These are phyloP conservation scores for Abelmoschus esculentus DNA, from an alignment of 345 rosid genomes.

Conservation along the genomic window DNA sequence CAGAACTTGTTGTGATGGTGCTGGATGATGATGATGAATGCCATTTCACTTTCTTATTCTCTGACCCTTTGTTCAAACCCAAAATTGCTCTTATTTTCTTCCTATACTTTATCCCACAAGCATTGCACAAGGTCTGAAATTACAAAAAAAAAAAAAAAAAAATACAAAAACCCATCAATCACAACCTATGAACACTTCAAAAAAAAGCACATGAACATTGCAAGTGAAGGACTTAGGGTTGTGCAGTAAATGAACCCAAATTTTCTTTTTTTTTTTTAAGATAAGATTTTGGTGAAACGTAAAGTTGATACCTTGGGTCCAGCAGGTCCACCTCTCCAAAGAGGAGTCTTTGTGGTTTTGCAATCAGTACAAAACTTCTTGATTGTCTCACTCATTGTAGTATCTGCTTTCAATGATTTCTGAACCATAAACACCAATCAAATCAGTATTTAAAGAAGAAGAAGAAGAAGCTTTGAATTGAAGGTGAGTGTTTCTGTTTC, in stretches of 20 bases:
- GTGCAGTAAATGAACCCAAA: too few relatives aligned
- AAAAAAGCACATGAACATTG: too few relatives aligned
- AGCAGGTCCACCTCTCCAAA: conserved; percentile 89
- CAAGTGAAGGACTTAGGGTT: too few relatives aligned
- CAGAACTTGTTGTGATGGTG: not conserved
- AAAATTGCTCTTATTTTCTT: conserved; percentile 41
- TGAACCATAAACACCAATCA: not conserved
- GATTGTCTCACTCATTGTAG: conserved; percentile 17
- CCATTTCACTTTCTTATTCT: conserved; percentile 26
- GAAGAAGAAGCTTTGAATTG: not conserved
- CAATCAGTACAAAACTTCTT: conserved; percentile 56
- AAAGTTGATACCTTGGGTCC: conserved; percentile 58
- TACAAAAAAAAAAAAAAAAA: not conserved
- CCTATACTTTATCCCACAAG: conserved; percentile 80
- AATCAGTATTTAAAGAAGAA: not conserved
- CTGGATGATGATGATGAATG: not conserved
- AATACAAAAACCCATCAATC: not conserved
- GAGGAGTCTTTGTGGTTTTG: conserved; percentile 70
- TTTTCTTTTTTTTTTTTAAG: too few relatives aligned
- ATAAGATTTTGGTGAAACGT: too few relatives aligned
- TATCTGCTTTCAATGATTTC: conserved; percentile 22
- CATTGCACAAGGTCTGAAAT: conserved; percentile 74
- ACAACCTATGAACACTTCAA: too few relatives aligned
- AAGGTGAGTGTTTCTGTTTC: too few relatives aligned
- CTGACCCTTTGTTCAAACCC: conserved; percentile 17